Evolutionary conservation across 257 asterid genomes (phyloP).

Genomic region (Buddleja alternifolia): DNA sequence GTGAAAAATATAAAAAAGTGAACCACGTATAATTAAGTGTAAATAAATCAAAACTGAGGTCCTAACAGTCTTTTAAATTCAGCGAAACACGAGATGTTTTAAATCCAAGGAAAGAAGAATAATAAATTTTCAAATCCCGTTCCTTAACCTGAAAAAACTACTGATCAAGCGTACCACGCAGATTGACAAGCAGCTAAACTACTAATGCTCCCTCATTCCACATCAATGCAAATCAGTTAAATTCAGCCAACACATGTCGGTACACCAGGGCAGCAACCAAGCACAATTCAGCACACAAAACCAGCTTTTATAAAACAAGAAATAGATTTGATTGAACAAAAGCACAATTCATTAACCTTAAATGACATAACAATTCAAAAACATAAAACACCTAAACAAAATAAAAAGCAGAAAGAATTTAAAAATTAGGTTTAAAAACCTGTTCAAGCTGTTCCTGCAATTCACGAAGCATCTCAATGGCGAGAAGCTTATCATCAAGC

Average conservation of each 20-base stretch:
- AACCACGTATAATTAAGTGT: background rate
- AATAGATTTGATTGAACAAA: no score
- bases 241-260: background rate
- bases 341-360: background rate
- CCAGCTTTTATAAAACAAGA: background rate
- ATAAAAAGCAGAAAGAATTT: background rate
- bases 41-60: background rate
- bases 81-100: background rate
- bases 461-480: slow-evolving; percentile 51
- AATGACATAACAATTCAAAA: background rate
- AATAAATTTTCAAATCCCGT: background rate
- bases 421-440: slow-evolving; percentile 34
- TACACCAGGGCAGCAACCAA: background rate
- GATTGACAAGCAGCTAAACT: background rate
- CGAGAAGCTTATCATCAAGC: slow-evolving; percentile 21
- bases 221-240: slow-evolving; percentile 7
- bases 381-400: background rate
- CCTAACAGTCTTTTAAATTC: background rate
- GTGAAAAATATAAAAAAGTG: background rate
- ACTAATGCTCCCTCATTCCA: background rate
- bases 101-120: background rate
- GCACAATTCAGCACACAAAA: background rate
- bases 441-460: slow-evolving; percentile 53
- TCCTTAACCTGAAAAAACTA: background rate
- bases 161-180: background rate